Evolutionary conservation across 2,329 filamentous ascomycete genomes (phyloP).

Genomic region (Clonostachys rhizophaga): DNA sequence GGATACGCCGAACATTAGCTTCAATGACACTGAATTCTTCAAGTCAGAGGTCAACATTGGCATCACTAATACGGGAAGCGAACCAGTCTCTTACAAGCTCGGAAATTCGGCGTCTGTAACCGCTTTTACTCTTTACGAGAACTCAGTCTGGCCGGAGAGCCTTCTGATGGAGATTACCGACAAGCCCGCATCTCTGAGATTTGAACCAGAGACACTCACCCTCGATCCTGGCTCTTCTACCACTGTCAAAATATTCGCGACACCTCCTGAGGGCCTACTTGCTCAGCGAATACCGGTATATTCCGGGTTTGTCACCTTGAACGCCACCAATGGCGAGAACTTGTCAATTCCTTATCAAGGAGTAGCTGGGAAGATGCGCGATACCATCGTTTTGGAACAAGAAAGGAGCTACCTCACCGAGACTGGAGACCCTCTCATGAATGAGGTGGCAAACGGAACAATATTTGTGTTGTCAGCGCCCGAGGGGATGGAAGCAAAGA

Average conservation of each 20-base stretch:
- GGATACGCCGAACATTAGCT: conserved; percentile 50
- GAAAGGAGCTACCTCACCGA: conserved; percentile 24
- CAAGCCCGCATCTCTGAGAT: conserved; percentile 34
- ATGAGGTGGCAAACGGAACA: conserved; percentile 20
- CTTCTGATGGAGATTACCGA: conserved; percentile 13
- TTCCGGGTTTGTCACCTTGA: conserved; percentile 34
- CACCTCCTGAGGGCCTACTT: conserved; percentile 14
- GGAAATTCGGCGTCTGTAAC: conserved; percentile 44
- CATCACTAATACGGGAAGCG: conserved; percentile 47
- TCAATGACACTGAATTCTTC: conserved; percentile 61
- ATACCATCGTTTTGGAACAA: conserved; percentile 17
- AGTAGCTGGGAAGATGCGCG: conserved; percentile 20
- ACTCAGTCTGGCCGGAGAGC: not conserved
- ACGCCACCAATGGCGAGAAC: conserved; percentile 25
- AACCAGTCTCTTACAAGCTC: conserved; percentile 45
- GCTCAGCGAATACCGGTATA: conserved; percentile 29
- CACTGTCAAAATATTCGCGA: conserved; percentile 38
- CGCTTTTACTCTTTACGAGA: conserved; percentile 44
- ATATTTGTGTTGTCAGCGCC: conserved; percentile 31
- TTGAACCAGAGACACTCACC: conserved; percentile 36
- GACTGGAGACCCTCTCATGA: conserved; percentile 21
- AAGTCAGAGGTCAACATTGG: conserved; percentile 41
- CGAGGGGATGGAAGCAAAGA: too few species aligned
- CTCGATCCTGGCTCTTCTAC: conserved; percentile 33
- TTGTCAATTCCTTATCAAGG: conserved; percentile 34